Evolutionary conservation across 495 filamentous ascomycete genomes (phyloP).

Genomic region (Rusavskia elegans): DNA sequence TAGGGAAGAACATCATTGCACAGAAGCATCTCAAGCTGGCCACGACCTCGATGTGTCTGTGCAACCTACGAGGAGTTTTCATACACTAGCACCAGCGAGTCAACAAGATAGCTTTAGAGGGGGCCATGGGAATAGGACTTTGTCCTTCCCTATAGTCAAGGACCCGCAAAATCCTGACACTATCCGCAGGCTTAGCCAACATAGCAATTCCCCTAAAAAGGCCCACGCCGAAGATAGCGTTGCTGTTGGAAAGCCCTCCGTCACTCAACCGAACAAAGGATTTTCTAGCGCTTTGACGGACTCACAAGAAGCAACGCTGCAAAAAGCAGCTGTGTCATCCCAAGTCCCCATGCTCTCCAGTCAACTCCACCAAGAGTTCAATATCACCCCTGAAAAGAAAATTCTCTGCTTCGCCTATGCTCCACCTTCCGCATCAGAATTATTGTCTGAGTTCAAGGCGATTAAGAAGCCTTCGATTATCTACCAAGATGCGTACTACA

Average conservation of each 20-base stretch:
- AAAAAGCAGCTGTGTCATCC: background rate
- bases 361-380: constrained; percentile 1
- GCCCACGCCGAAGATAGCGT: constrained; percentile 1
- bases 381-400: background rate
- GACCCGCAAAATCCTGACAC: constrained; percentile 53
- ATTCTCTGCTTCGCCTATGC: background rate
- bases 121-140: constrained; percentile 17
- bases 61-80: background rate
- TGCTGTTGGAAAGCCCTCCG: background rate
- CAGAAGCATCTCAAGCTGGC: background rate
- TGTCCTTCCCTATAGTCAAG: constrained; percentile 67
- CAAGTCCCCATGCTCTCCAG: constrained; percentile 1
- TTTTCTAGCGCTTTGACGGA: too few species aligned
- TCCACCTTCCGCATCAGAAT: constrained; percentile 18
- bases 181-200: constrained; percentile 51
- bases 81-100: constrained; percentile 1
- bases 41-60: background rate
- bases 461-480: constrained; percentile 37
- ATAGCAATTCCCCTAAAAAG: constrained; percentile 29
- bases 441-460: constrained; percentile 17
- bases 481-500: constrained; percentile 79
- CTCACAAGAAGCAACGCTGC: background rate
- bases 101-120: background rate
- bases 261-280: too few species aligned
- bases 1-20: background rate